Evolutionary conservation across 345 rosid species (phyloP).

Genomic region (Acer negundo): DNA sequence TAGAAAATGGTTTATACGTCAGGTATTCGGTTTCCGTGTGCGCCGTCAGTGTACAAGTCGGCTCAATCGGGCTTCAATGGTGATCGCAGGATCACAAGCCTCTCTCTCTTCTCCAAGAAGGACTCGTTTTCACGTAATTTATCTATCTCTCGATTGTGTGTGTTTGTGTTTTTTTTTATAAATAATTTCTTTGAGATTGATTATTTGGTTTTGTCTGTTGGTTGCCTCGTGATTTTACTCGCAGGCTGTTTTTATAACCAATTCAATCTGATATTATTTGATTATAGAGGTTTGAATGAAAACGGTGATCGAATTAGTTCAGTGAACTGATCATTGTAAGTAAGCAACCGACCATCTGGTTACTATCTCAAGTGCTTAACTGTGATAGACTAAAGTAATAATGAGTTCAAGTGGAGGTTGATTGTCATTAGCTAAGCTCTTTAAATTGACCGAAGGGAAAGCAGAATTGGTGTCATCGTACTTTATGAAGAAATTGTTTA

Average conservation of each 20-base stretch:
- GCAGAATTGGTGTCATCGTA: neutral
- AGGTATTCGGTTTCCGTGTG: constrained; percentile 52
- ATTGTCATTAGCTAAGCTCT: neutral
- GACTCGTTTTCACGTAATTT: constrained; percentile 50
- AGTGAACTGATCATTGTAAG: neutral
- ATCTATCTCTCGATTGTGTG: neutral
- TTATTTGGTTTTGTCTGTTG: neutral
- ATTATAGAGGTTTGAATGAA: neutral
- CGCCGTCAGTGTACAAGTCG: constrained; percentile 40
- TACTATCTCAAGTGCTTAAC: neutral
- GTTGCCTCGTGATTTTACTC: neutral
- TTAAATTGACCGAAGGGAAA: neutral
- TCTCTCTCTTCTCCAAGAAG: constrained; percentile 54
- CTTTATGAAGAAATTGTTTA: neutral
- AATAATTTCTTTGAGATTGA: neutral
- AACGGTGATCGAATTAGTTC: neutral
- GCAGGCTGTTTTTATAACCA: neutral
- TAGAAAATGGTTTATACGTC: constrained; percentile 62
- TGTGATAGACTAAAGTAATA: too few relatives aligned
- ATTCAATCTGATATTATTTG: neutral
- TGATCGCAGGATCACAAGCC: constrained; percentile 44
- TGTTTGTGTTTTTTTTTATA: neutral
- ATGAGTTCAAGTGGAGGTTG: neutral
- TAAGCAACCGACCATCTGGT: too few relatives aligned
- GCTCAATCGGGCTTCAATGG: constrained; percentile 49